Base-by-base conservation (phyloP, 2,329 filamentous ascomycete genomes). In the Paraphoma sp. region DNA sequence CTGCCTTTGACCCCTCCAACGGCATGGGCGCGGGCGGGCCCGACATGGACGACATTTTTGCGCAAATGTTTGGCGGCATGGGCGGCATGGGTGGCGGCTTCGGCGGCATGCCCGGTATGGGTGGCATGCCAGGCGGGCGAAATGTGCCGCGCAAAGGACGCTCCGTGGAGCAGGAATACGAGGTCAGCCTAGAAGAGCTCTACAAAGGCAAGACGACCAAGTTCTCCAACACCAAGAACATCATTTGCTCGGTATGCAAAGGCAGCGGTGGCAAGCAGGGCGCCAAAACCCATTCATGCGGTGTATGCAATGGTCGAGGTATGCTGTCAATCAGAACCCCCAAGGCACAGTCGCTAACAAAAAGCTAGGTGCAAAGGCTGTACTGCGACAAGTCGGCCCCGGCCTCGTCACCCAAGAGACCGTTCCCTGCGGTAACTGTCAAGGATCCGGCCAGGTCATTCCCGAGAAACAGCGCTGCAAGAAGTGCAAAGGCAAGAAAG, bases 191-290 rank as follows among this genome's bases (percentile, higher is more conserved):
- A 57, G 95, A 98, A 76, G 95, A 99, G 78, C 84, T 99, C 31
- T 99, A 98, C 85, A 97, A 96, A 81, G 95, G 95, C 70, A 97
- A 98, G 84, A 97, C 95, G 0, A 95, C 96, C 73, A 95, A 96
- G 80, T 97, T 99, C 76, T 89, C 92, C 8, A 95, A 91, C 72
- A 96, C 93, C 71, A 98, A 98, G 82, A 94, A 97, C 73, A 86
- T 97, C 59, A 83, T 97, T 59, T 99, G 95, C 80, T 84, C 84
- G 56, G 85, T 88, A 69, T 99, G 95, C 82, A 94, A 93, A 75
- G 95, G 95, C 44, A 87, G 84, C 45, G 95, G 95, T 41, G 95
- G 91, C 62, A 97, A 96, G 79, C 91, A 96, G 59, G 96, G 93
- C 79, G 90, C 92, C 51, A 96, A 95, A 81, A 82, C 90, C 48